phyloP scores from a whole-genome alignment of 2,329 filamentous ascomycete genomes.

The Ascochyta fabae region DNA sequence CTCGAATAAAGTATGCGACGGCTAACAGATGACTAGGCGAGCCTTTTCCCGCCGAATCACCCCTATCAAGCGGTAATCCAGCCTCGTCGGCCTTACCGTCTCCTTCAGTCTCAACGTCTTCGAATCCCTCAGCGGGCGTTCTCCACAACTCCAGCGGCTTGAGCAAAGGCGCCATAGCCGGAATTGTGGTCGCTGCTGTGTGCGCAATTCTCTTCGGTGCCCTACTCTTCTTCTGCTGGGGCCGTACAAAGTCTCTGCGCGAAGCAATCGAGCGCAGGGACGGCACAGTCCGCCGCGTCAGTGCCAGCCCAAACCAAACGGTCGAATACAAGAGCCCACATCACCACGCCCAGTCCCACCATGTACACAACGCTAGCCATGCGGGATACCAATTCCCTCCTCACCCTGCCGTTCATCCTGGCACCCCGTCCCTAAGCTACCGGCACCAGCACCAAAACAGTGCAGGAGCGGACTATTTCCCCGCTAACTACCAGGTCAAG shows the following conservation, averaged over 20 bases:
- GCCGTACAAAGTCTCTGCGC: constrained; percentile 28
- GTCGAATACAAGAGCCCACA: background rate
- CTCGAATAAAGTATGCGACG: no score
- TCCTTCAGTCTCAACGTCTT: constrained; percentile 5
- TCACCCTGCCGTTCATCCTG: background rate
- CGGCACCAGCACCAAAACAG: background rate
- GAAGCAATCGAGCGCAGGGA: constrained; percentile 33
- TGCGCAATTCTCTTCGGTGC: constrained; percentile 27
- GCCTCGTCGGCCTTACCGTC: constrained; percentile 1
- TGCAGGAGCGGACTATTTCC: background rate
- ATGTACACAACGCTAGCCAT: background rate
- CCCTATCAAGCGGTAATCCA: constrained; percentile 16
- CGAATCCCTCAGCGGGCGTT: background rate
- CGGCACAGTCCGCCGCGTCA: constrained; percentile 18
- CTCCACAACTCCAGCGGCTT: constrained; percentile 21
- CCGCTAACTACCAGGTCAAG: background rate
- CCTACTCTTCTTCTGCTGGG: constrained; percentile 38
- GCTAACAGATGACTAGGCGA: constrained; percentile 25
- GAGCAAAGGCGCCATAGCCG: constrained; percentile 50
- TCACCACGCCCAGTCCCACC: background rate
- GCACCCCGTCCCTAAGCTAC: background rate
- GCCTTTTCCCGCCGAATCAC: constrained; percentile 38
- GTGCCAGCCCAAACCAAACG: constrained; percentile 1
- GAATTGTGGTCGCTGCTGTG: constrained; percentile 65
- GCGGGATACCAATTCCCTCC: background rate